Evolutionary conservation across 2,329 filamentous ascomycete genomes (phyloP).

Genomic region (Monilinia fructicola): DNA sequence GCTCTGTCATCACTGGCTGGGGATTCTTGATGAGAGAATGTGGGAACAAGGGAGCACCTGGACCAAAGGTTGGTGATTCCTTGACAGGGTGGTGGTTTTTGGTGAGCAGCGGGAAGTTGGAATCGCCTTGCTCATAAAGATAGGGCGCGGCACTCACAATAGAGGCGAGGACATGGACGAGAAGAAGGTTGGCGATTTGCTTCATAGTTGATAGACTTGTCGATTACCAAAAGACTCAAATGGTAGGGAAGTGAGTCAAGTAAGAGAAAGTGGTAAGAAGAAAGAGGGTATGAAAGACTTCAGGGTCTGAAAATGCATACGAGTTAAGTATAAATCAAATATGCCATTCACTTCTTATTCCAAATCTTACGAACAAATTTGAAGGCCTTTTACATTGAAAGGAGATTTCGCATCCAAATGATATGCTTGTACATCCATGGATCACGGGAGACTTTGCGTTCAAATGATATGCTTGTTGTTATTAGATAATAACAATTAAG

Average conservation of each 20-base stretch:
- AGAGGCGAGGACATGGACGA: background rate
- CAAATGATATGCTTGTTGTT: constrained; percentile 7
- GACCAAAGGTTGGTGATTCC: background rate
- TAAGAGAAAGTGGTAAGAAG: background rate
- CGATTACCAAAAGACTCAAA: background rate
- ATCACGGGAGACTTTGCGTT: background rate
- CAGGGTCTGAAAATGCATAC: background rate
- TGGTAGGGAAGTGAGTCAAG: background rate
- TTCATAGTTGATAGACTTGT: constrained; percentile 15
- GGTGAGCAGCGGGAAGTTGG: background rate
- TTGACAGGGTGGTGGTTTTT: background rate
- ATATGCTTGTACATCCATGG: background rate
- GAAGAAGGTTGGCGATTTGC: constrained; percentile 3
- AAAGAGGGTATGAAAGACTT: background rate
- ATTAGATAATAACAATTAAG: constrained; percentile 5
- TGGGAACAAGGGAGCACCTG: background rate
- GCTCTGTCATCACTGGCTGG: background rate
- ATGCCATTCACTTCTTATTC: background rate
- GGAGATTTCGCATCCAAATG: background rate
- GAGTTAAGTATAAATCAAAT: background rate
- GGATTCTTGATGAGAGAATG: background rate
- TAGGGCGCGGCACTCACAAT: constrained; percentile 12
- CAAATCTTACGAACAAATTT: background rate
- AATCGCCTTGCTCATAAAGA: background rate
- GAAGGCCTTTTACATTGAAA: background rate